Percentiles rank a stretch among this genome's conserved stretches.
Evolutionary conservation across 2,329 filamentous ascomycete genomes (phyloP).

Genomic region (Elsinoe australis): DNA sequence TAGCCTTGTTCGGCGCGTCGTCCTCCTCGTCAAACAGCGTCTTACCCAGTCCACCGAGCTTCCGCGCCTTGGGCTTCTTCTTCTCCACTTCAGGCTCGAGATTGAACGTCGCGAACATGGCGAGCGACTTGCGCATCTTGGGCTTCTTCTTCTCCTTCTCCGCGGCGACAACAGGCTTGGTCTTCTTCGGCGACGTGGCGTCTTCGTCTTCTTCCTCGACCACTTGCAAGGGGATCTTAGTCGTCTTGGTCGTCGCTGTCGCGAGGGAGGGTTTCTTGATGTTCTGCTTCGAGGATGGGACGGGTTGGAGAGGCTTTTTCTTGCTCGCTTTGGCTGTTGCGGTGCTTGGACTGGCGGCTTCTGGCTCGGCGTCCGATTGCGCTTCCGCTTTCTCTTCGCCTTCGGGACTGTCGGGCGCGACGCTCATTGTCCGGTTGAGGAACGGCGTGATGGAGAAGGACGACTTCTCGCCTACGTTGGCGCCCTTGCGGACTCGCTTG

Average conservation of each 20-base stretch:
- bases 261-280: slow-evolving; percentile 33
- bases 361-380: slow-evolving; percentile 24
- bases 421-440: slow-evolving; percentile 64
- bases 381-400: slow-evolving; percentile 16
- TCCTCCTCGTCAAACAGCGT: slow-evolving; percentile 37
- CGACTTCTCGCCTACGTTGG: slow-evolving; percentile 73
- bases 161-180: slow-evolving; percentile 33
- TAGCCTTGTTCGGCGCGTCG: slow-evolving; percentile 25
- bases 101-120: slow-evolving; percentile 36
- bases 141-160: slow-evolving; percentile 35
- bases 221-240: slow-evolving; percentile 36
- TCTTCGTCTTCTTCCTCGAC: slow-evolving; percentile 35
- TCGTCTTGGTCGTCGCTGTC: slow-evolving; percentile 33
- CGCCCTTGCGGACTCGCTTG: slow-evolving; percentile 45
- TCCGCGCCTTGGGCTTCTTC: slow-evolving; percentile 31
- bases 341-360: slow-evolving; percentile 27
- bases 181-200: slow-evolving; percentile 32
- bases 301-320: slow-evolving; percentile 38
- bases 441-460: slow-evolving; percentile 92
- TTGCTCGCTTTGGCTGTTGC: slow-evolving; percentile 27
- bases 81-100: slow-evolving; percentile 26
- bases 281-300: slow-evolving; percentile 40
- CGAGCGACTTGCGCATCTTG: slow-evolving; percentile 40
- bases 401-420: slow-evolving; percentile 37
- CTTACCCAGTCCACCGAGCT: slow-evolving; percentile 32